Percentiles rank a stretch among this genome's conserved stretches.
These are phyloP conservation scores for Acacia confusa DNA, from an alignment of 306 rosid genomes.

Conservation along the genomic window DNA sequence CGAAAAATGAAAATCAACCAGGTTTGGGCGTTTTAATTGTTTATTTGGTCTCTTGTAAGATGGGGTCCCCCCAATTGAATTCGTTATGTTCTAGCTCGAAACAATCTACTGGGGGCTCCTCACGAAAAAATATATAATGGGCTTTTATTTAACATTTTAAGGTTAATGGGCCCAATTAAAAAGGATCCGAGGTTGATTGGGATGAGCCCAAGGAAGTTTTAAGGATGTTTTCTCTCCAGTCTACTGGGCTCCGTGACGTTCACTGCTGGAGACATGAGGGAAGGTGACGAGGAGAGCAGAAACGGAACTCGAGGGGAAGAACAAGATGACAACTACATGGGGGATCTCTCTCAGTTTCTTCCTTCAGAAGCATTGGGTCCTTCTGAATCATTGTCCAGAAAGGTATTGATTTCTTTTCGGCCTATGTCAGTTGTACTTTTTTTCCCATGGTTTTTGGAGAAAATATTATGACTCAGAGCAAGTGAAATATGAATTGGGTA, in stretches of 20 bases:
- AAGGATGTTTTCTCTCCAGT: no score
- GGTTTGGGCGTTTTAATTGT: background rate
- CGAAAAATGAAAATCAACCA: background rate
- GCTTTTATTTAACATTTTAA: background rate
- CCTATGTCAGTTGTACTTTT: slow-evolving; percentile 6
- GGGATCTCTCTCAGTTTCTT: slow-evolving; percentile 67
- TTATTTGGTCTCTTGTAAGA: background rate
- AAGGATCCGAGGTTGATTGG: no score
- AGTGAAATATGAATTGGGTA: background rate
- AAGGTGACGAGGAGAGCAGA: no score
- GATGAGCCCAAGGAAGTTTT: no score
- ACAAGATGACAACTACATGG: slow-evolving; percentile 81
- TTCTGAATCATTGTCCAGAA: no score
- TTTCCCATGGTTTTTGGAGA: background rate
- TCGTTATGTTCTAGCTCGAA: slow-evolving; percentile 47
- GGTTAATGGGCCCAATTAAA: background rate
- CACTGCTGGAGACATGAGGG: slow-evolving; percentile 68
- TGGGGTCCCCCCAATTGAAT: slow-evolving; percentile 25
- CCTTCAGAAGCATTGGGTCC: slow-evolving; percentile 43
- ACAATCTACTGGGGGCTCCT: background rate
- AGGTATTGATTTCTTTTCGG: slow-evolving; percentile 38
- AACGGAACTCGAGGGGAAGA: slow-evolving; percentile 30
- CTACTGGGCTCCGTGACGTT: no score
- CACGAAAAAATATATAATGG: background rate
- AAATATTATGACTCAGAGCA: background rate